Base-by-base conservation (phyloP, 176 grass and related monocot species). In the Avena insularis region DNA sequence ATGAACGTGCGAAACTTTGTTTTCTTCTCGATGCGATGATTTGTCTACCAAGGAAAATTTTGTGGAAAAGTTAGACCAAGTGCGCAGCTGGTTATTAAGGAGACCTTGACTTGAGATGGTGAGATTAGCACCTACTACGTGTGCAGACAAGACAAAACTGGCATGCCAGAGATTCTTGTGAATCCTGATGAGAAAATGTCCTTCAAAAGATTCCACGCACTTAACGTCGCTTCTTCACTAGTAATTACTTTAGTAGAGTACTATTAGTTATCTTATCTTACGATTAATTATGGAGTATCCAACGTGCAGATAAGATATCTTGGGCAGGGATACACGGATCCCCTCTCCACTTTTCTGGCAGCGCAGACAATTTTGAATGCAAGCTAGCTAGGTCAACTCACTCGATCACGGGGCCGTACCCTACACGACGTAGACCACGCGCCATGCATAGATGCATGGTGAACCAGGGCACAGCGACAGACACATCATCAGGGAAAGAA, bases 21-120 rank as follows among this genome's bases (percentile, higher is more conserved):
- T 21, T 84, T 20, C 1, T 33, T 66, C 16, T 61, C 25, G 50
- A 40, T 61, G 40, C 7, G 10, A 9, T 14, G 10, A 13, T 51
- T 73, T 63, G 63, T 71, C 54, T 51, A 71, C 4, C 17, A 9
- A 23, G 14, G 23, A 33, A 66, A 78, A 62, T 6, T 9, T 8
- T 9, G 1, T 8, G n/a, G 31, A 79, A 9, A 17, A 76, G 29
- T 15, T 31, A 78, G 35, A 17, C 29, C 48, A 73, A 17, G 64
- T 54, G 77, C 68, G 5, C 23, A 6, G 40, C 0, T 43, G 8
- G 25, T 20, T 45, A 14, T 20, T 45, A 14, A 17, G 29, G 14
- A 27, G 63, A 86, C 63, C 77, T 90, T 82, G 79, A 82, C 71
- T 81, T 63, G 9, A n/a, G n/a, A 16, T 84, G 75, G 29, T 90